Percentiles rank a stretch among this genome's conserved stretches.
These are phyloP conservation scores for Pichia heedii DNA, from an alignment of 805 yeast species.

Conservation along the genomic window DNA sequence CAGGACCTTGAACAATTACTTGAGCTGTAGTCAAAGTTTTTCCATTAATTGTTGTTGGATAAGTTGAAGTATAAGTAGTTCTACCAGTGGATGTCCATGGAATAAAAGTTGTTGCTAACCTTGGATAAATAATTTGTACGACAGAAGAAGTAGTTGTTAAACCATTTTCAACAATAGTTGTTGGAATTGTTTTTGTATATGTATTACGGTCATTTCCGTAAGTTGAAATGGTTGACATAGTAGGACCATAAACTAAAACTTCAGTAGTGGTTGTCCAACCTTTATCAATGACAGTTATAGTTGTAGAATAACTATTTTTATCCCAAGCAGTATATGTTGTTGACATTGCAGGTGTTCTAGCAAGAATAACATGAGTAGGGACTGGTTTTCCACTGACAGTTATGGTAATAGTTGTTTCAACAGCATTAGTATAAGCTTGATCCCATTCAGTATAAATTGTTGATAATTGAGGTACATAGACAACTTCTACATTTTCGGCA, in stretches of 20 bases:
- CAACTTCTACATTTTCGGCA: background rate
- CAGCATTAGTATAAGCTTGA: background rate
- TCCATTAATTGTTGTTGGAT: background rate
- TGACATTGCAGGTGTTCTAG: background rate
- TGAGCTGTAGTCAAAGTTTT: background rate
- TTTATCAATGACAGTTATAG: background rate
- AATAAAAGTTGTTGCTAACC: background rate
- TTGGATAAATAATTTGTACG: background rate
- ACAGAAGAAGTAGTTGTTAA: background rate
- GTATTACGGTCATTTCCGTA: background rate
- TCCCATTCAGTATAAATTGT: conserved; percentile 3
- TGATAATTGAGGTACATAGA: conserved; percentile 2
- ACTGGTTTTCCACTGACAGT: background rate
- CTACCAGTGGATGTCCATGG: background rate
- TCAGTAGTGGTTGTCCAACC: background rate
- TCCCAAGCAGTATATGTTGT: conserved; percentile 1
- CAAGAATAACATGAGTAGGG: background rate
- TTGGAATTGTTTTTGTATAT: background rate
- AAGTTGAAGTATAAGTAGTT: background rate
- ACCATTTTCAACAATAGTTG: background rate
- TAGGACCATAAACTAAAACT: conserved; percentile 2
- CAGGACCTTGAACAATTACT: conserved; percentile 3
- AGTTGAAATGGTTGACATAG: background rate
- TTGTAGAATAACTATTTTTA: background rate
- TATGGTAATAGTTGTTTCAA: background rate